A percentile compares a stretch with the other conserved stretches of the same genome.
phyloP scores from a whole-genome alignment of 345 rosid species.

The Aquilaria malaccensis region DNA sequence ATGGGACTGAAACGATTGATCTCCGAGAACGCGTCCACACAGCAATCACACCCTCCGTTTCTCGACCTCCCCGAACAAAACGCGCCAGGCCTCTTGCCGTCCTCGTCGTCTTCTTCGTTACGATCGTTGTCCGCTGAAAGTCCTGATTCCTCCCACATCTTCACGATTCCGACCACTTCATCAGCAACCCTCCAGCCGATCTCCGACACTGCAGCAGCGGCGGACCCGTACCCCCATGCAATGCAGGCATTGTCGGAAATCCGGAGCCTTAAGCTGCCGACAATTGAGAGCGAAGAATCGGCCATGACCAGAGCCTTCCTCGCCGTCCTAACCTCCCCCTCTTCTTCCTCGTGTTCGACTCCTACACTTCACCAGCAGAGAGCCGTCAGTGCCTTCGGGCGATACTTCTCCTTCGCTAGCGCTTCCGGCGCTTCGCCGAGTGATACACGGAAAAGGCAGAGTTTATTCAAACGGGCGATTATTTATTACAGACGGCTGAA shows the following conservation, averaged over 20 bases:
- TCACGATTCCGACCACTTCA: constrained; percentile 30
- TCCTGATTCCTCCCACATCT: constrained; percentile 49
- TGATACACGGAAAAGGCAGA: constrained; percentile 19
- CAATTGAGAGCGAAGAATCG: constrained; percentile 42
- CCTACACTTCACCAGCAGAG: constrained; percentile 21
- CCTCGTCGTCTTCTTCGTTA: constrained; percentile 71
- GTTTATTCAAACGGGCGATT: constrained; percentile 46
- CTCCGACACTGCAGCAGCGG: constrained; percentile 4
- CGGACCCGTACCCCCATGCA: constrained; percentile 31
- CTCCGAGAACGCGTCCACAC: constrained; percentile 41
- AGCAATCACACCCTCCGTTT: constrained; percentile 24
- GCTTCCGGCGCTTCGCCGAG: constrained; percentile 10
- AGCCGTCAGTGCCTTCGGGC: constrained; percentile 37
- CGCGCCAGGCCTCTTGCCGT: background rate
- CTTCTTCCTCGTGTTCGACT: constrained; percentile 49
- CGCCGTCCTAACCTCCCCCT: constrained; percentile 47
- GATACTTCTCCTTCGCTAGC: constrained; percentile 13
- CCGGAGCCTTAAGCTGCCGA: constrained; percentile 21
- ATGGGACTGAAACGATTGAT: constrained; percentile 46
- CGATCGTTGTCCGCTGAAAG: constrained; percentile 55
- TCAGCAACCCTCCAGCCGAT: constrained; percentile 5
- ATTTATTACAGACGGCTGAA: constrained; percentile 35
- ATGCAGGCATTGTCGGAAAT: constrained; percentile 21
- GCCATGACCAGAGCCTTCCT: constrained; percentile 62
- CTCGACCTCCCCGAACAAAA: background rate